Evolutionary conservation across 345 rosid genomes (phyloP), one percentile per base, ranked within the genome.

Genomic region (Moricandia arvensis): DNA sequence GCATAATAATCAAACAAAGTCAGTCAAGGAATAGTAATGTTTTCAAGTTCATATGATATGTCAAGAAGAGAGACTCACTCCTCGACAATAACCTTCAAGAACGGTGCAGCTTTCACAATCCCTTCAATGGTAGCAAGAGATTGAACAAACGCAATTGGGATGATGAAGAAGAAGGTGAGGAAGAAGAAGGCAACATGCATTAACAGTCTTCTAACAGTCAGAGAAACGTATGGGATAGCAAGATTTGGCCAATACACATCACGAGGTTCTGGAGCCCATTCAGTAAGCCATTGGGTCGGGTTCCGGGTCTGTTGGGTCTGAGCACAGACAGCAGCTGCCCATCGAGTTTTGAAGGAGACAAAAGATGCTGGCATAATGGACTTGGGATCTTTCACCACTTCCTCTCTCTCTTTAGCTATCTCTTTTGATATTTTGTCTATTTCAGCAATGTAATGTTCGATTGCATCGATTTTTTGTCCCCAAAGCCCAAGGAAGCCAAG

Each of bases 271-370:
- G 97, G 83, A 63, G 99, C 98, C 99, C 99, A 95, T 33, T 92
- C 93, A 13, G 99, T 90, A 69, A 95, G 83, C 99, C 99, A 95
- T 17, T 78, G 71, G 31, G 98, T 92, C 2, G 99, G 99, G 70
- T 95, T 86, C 69, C 96, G 82, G 15, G 90, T 81, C 81, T 95
- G 99, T 78, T 90, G 97, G 2, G 99, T 95, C 80, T 92, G 99
- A 80, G 98, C 97, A 83, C 99, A 92, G 57, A 95, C 97, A 63
- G 97, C 99, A 8, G 99, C 94, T 73, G 90, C 98, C 99, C 99
- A 95, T 43, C 97, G 86, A 38, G 90, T 87, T 83, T 87, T 92
- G 75, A 95, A 95, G 45, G 97, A 95, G 82, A 95, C 99, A 81
- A 95, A 95, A 17, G 99, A 90, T 21, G 97, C 97, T 15, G 97